A percentile compares a stretch with the other conserved stretches of the same genome.
Evolutionary conservation across 495 filamentous ascomycete species (phyloP).

Genomic region (Diplogelasinospora grovesii): DNA sequence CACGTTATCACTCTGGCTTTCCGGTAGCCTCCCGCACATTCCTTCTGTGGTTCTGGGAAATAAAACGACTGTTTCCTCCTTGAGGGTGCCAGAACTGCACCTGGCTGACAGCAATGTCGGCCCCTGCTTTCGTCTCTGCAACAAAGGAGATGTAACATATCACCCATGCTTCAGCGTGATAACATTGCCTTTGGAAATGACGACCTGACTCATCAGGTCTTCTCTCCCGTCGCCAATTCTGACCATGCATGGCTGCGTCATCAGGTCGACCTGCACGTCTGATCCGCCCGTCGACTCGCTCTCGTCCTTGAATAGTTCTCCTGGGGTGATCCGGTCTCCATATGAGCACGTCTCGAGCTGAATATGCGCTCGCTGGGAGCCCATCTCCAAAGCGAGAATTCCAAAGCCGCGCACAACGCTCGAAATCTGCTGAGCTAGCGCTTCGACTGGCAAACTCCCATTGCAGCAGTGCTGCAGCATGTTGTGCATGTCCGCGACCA

Average conservation of each 20-base stretch:
- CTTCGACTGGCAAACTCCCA: neutral
- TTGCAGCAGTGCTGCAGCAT: neutral
- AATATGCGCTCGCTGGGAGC: conserved; percentile 8
- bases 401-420: neutral
- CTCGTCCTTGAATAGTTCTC: conserved; percentile 2
- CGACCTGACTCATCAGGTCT: neutral
- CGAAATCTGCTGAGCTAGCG: neutral
- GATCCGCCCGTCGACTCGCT: neutral
- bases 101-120: no score
- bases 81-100: no score
- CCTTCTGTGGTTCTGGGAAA: no score
- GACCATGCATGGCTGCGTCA: conserved; percentile 2
- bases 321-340: neutral
- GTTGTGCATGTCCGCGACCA: neutral
- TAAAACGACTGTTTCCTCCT: no score
- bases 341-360: conserved; percentile 6
- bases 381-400: conserved; percentile 10
- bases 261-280: conserved; percentile 1
- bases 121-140: no score
- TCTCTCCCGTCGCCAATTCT: conserved; percentile 4
- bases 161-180: no score
- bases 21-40: no score
- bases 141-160: no score
- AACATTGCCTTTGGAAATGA: neutral
- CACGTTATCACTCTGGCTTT: no score